Conservation (phyloP, 2,329 filamentous ascomycete genomes). For the Zalaria obscura region DNA sequence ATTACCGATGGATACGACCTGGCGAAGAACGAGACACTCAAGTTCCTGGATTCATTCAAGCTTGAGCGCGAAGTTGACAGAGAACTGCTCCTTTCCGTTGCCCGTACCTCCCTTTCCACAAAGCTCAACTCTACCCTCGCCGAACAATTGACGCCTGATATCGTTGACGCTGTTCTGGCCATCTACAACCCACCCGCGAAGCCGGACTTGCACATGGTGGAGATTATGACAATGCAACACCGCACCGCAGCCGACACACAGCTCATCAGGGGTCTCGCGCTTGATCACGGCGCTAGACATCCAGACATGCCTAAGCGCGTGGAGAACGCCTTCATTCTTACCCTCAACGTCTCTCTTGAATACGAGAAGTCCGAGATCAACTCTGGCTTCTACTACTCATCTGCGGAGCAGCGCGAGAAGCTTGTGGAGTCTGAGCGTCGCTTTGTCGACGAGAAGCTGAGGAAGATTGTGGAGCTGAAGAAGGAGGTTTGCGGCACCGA, state of each 20-base stretch:
- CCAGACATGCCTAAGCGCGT: slow-evolving; percentile 97
- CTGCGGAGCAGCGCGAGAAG: slow-evolving; percentile 92
- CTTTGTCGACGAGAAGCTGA: slow-evolving; percentile 90
- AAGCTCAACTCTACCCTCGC: slow-evolving; percentile 86
- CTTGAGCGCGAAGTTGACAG: slow-evolving; percentile 76
- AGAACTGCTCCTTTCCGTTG: slow-evolving; percentile 84
- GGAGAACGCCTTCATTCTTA: slow-evolving; percentile 90
- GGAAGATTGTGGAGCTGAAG: slow-evolving; percentile 96
- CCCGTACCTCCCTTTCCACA: slow-evolving; percentile 84
- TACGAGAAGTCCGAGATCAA: slow-evolving; percentile 99
- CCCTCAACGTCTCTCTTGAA: slow-evolving; percentile 89
- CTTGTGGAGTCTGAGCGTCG: slow-evolving; percentile 92
- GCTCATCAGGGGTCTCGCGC: slow-evolving; percentile 78
- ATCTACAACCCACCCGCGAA: slow-evolving; percentile 84
- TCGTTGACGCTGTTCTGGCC: slow-evolving; percentile 89
- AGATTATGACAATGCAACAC: slow-evolving; percentile 99
- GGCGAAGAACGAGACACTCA: slow-evolving; percentile 82
- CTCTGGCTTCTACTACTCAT: slow-evolving; percentile 97
- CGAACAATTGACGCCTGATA: slow-evolving; percentile 80
- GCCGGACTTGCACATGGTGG: slow-evolving; percentile 96
- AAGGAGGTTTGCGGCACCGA: slow-evolving; percentile 93
- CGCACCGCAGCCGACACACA: slow-evolving; percentile 90
- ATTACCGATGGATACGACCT: slow-evolving; percentile 97
- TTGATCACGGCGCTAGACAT: slow-evolving; percentile 92
- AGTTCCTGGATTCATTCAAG: slow-evolving; percentile 95